These are phyloP conservation scores for Gentiana macrophylla DNA, from an alignment of 257 asterid genomes.

Conservation along the genomic window DNA sequence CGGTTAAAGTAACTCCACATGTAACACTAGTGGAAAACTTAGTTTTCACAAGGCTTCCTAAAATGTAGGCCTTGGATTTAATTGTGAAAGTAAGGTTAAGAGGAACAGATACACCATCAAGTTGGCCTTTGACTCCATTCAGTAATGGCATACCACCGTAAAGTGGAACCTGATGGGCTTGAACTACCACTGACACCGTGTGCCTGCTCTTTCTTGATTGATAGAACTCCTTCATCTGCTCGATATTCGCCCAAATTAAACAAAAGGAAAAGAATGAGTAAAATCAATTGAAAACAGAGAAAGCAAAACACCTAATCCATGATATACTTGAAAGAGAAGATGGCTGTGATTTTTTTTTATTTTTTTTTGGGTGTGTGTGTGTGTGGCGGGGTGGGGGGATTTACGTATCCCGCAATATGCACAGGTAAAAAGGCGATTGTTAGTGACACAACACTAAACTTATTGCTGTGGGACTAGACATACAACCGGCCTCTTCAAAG, in stretches of 20 bases:
- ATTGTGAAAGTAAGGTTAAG: slow-evolving; percentile 55
- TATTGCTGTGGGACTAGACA: too few relatives aligned
- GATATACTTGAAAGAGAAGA: too few relatives aligned
- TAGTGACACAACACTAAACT: too few relatives aligned
- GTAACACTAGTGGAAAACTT: slow-evolving; percentile 33
- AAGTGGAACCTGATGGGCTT: slow-evolving; percentile 74
- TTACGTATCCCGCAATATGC: too few relatives aligned
- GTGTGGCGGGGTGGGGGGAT: too few relatives aligned
- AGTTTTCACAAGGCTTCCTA: slow-evolving; percentile 71
- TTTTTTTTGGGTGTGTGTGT: too few relatives aligned
- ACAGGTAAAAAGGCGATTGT: too few relatives aligned
- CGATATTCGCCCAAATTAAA: not conserved
- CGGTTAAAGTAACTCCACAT: slow-evolving; percentile 48
- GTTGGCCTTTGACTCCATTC: slow-evolving; percentile 23
- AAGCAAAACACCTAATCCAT: not conserved
- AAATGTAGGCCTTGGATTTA: slow-evolving; percentile 66
- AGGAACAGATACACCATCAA: slow-evolving; percentile 40
- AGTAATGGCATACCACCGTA: slow-evolving; percentile 69
- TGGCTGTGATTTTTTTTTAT: too few relatives aligned
- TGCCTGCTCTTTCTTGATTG: slow-evolving; percentile 57
- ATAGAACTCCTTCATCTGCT: slow-evolving; percentile 56
- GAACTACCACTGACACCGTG: slow-evolving; percentile 35
- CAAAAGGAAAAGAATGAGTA: not conserved
- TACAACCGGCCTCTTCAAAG: too few relatives aligned
- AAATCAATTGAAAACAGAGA: too few relatives aligned